These are phyloP conservation scores for Mycena albidolilacea DNA, from an alignment of 768 basidiomycete species.

Conservation along the genomic window DNA sequence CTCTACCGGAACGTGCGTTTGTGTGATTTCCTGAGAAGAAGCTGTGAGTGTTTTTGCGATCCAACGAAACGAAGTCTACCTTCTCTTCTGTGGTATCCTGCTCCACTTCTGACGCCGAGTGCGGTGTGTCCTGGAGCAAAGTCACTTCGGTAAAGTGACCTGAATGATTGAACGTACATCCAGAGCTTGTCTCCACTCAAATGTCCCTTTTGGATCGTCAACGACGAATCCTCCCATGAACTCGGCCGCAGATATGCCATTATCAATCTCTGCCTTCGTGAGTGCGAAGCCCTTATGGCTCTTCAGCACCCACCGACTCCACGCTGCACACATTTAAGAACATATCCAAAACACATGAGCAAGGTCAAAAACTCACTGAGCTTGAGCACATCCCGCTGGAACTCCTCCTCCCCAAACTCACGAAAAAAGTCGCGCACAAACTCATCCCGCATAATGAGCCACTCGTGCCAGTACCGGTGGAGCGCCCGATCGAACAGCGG, in stretches of 20 bases:
- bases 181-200: slow-evolving; percentile 18
- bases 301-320: slow-evolving; percentile 55
- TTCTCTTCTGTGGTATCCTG: background rate
- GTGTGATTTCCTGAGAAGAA: background rate
- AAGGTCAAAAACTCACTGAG: slow-evolving; percentile 46
- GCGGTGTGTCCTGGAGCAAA: background rate
- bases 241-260: slow-evolving; percentile 51
- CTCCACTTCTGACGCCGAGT: background rate
- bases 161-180: background rate
- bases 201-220: background rate
- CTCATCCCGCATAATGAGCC: slow-evolving; percentile 58
- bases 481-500: slow-evolving; percentile 60
- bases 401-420: slow-evolving; percentile 62
- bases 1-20: background rate
- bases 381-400: slow-evolving; percentile 54
- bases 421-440: slow-evolving; percentile 55
- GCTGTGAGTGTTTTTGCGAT: background rate
- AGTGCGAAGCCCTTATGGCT: slow-evolving; percentile 60
- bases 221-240: slow-evolving; percentile 48
- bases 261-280: slow-evolving; percentile 52
- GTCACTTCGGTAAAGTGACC: background rate
- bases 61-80: too few species aligned
- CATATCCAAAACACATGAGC: background rate
- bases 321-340: slow-evolving; percentile 47
- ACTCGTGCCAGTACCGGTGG: slow-evolving; percentile 57